Conservation (phyloP, 148 eudicot species). For the Suaeda aralocaspica region DNA sequence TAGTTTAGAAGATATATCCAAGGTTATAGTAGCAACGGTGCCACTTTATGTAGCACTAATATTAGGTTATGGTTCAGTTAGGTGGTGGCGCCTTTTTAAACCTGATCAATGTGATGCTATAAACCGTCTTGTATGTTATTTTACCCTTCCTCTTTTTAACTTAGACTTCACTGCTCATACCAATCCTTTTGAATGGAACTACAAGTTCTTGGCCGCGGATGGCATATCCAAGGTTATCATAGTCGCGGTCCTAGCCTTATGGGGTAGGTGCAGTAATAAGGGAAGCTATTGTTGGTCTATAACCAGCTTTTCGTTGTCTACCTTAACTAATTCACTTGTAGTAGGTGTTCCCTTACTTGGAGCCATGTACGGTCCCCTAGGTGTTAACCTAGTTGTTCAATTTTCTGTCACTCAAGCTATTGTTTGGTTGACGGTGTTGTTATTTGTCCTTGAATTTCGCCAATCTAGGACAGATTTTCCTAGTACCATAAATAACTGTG, state of each 20-base stretch:
- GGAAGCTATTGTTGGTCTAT: conserved; percentile 78
- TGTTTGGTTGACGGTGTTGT: conserved; percentile 50
- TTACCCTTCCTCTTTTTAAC: conserved; percentile 69
- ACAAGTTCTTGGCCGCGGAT: conserved; percentile 55
- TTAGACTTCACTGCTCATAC: conserved; percentile 70
- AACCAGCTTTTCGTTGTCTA: conserved; percentile 62
- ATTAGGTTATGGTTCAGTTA: conserved; percentile 69
- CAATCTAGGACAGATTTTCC: conserved; percentile 37
- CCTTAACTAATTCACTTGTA: conserved; percentile 61
- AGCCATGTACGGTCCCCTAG: conserved; percentile 66
- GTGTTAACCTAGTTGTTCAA: conserved; percentile 66
- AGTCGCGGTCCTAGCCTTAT: conserved; percentile 43
- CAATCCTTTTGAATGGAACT: conserved; percentile 67
- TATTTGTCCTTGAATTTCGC: conserved; percentile 61
- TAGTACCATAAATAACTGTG: neutral
- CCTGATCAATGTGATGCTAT: conserved; percentile 65
- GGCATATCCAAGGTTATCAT: conserved; percentile 62
- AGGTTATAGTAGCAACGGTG: conserved; percentile 66
- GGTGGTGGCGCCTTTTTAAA: conserved; percentile 63
- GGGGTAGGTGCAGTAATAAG: conserved; percentile 62
- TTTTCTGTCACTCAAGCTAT: conserved; percentile 58
- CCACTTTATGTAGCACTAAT: conserved; percentile 72
- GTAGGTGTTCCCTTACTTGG: conserved; percentile 64
- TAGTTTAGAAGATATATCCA: conserved; percentile 65
- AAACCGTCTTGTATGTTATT: conserved; percentile 59